These are phyloP conservation scores for Hirschioporus abietinus DNA, from an alignment of 768 basidiomycete genomes.

Conservation along the genomic window DNA sequence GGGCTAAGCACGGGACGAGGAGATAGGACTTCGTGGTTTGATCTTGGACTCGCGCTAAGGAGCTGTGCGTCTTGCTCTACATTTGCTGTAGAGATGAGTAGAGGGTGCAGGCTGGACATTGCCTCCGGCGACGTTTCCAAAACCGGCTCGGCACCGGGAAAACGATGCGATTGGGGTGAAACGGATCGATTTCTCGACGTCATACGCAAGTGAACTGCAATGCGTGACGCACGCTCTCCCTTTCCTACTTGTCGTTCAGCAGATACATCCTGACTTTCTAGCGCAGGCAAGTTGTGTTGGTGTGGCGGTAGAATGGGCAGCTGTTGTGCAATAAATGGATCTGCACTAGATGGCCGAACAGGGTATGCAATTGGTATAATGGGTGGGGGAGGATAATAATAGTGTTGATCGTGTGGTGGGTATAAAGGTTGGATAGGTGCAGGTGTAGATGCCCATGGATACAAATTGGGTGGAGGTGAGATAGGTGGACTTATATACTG, in stretches of 20 bases:
- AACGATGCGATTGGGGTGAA: slow-evolving; percentile 56
- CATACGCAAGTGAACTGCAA: slow-evolving; percentile 52
- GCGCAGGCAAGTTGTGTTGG: slow-evolving; percentile 25
- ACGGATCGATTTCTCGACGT: slow-evolving; percentile 55
- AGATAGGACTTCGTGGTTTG: slow-evolving; percentile 37
- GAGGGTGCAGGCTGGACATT: neutral
- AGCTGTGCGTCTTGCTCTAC: neutral
- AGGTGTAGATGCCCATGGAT: slow-evolving; percentile 6
- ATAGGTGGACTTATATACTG: slow-evolving; percentile 22
- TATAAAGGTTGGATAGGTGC: neutral
- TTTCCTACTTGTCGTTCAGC: slow-evolving; percentile 38
- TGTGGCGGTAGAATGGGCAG: slow-evolving; percentile 23
- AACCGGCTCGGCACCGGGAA: slow-evolving; percentile 30
- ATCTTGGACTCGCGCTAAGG: neutral
- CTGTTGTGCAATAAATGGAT: slow-evolving; percentile 30
- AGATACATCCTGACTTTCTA: slow-evolving; percentile 10
- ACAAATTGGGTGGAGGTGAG: slow-evolving; percentile 28
- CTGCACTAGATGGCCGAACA: slow-evolving; percentile 50
- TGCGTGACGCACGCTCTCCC: slow-evolving; percentile 53
- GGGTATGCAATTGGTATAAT: slow-evolving; percentile 20
- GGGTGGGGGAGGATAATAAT: slow-evolving; percentile 32
- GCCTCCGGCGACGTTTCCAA: neutral
- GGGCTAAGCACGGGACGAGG: slow-evolving; percentile 69
- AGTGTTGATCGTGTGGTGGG: slow-evolving; percentile 13
- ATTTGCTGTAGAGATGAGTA: neutral